Evolutionary conservation across 805 yeast genomes (phyloP).

Genomic region (Brettanomyces bruxellensis): DNA sequence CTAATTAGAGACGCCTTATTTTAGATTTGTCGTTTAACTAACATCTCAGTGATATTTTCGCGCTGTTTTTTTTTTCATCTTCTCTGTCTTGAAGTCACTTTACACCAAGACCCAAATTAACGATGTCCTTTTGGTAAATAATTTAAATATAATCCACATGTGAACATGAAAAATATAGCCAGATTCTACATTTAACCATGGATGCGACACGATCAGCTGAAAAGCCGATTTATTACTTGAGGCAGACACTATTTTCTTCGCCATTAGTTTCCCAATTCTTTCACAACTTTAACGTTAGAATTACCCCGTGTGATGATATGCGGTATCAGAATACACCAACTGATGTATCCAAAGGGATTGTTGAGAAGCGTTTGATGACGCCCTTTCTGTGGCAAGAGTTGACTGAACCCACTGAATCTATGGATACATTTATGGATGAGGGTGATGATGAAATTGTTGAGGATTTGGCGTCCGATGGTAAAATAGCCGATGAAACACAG

Average conservation of each 20-base stretch:
- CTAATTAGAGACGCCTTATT: too few relatives aligned
- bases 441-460: conserved; percentile 15
- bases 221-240: conserved; percentile 8
- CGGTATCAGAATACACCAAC: too few relatives aligned
- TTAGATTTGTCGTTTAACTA: too few relatives aligned
- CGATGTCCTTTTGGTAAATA: too few relatives aligned
- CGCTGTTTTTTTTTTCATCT: too few relatives aligned
- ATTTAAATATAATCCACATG: not conserved
- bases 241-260: conserved; percentile 19
- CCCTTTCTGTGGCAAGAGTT: conserved; percentile 17
- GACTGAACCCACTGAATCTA: conserved; percentile 17
- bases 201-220: not conserved
- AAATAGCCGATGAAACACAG: not conserved
- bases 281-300: conserved; percentile 14
- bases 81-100: too few relatives aligned
- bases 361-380: conserved; percentile 11
- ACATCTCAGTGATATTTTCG: too few relatives aligned
- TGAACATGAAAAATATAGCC: not conserved
- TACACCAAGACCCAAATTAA: too few relatives aligned
- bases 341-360: not conserved
- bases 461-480: not conserved
- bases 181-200: not conserved
- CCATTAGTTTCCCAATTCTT: conserved; percentile 12
- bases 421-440: conserved; percentile 14
- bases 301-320: not conserved